These are phyloP conservation scores for Pseudogymnoascus sp. DNA, from an alignment of 2,329 filamentous ascomycete genomes.

Conservation along the genomic window DNA sequence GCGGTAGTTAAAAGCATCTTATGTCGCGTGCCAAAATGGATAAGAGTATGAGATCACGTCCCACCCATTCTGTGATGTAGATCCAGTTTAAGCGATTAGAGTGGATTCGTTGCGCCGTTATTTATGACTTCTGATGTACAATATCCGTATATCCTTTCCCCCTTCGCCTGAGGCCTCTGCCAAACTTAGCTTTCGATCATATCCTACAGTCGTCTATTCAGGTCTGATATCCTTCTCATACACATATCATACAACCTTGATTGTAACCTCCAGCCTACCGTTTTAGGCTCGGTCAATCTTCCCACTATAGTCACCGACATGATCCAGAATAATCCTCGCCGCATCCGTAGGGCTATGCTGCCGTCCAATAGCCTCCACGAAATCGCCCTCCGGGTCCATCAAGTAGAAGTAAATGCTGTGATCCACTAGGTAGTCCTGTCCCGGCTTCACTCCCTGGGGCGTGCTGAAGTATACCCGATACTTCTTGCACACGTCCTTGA, in stretches of 20 bases:
- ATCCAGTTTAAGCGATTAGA: conserved; percentile 1
- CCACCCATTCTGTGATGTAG: background rate
- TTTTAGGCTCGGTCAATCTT: conserved; percentile 11
- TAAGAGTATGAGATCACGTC: background rate
- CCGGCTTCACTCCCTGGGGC: conserved; percentile 77
- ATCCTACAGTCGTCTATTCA: background rate
- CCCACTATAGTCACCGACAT: conserved; percentile 72
- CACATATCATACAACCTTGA: background rate
- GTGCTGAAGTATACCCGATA: conserved; percentile 98
- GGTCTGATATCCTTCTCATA: background rate
- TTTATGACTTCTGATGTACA: conserved; percentile 5
- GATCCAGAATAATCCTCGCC: conserved; percentile 74
- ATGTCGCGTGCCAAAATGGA: background rate
- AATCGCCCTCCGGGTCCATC: conserved; percentile 98
- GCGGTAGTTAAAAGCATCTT: background rate
- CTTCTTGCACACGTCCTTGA: conserved; percentile 89
- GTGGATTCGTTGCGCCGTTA: conserved; percentile 6
- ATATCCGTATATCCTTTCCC: background rate
- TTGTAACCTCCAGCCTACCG: background rate
- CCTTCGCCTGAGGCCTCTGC: background rate
- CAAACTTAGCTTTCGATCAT: background rate
- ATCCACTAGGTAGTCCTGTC: conserved; percentile 94
- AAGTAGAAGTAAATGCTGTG: conserved; percentile 99
- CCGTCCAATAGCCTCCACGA: conserved; percentile 91
- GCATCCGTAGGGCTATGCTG: conserved; percentile 88